Conservation (phyloP, 345 rosid species). For the Isatis tinctoria region DNA sequence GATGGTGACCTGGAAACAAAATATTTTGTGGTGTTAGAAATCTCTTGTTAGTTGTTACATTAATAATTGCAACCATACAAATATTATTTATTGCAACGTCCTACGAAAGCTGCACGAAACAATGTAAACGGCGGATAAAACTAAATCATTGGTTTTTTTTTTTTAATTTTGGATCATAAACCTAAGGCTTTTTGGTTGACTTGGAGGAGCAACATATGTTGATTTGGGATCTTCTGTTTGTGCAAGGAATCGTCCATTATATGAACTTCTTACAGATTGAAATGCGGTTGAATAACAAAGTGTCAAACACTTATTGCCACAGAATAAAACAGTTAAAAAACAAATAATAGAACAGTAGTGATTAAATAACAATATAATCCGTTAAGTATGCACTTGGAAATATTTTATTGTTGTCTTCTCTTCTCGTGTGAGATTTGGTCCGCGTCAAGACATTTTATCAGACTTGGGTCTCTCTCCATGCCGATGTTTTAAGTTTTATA, state of each 20-base stretch:
- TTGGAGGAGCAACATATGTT: conserved; percentile 7
- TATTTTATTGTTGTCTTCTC: conserved; percentile 23
- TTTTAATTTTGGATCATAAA: neutral
- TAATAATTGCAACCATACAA: conserved; percentile 14
- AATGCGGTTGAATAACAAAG: conserved; percentile 13
- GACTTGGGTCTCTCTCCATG: conserved; percentile 29
- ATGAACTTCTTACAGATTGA: conserved; percentile 9
- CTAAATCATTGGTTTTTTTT: neutral
- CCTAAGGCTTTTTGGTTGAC: conserved; percentile 28
- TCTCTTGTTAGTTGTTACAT: conserved; percentile 16
- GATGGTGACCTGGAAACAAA: conserved; percentile 12
- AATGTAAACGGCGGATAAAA: neutral
- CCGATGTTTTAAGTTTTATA: conserved; percentile 21
- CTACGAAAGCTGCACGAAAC: neutral
- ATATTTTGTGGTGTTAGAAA: conserved; percentile 1
- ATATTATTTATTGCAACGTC: neutral
- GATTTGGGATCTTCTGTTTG: conserved; percentile 31
- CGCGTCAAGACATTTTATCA: conserved; percentile 19
- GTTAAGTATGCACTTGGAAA: conserved; percentile 6
- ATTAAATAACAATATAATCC: neutral
- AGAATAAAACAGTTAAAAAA: conserved; percentile 17
- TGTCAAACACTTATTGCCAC: conserved; percentile 29
- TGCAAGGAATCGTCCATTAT: conserved; percentile 24
- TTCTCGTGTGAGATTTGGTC: conserved; percentile 23
- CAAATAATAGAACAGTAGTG: neutral